Percentiles rank a stretch among this genome's conserved stretches.
Conservation (phyloP, 208 protist species). For the Leishmania guyanensis region DNA sequence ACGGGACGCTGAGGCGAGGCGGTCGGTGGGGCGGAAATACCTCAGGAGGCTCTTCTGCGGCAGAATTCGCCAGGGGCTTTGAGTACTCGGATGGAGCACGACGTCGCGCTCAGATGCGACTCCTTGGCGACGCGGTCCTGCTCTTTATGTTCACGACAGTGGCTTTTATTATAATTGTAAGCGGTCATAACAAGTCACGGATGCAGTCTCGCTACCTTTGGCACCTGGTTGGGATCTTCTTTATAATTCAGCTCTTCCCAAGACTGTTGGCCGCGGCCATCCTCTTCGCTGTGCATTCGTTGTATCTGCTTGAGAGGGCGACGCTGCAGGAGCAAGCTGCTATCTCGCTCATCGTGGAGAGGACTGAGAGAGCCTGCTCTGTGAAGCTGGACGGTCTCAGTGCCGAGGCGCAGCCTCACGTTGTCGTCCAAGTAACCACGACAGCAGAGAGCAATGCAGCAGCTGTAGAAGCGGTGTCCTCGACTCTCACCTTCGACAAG, state of each 20-base stretch:
- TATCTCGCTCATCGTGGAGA: slow-evolving; percentile 50
- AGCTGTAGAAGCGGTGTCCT: slow-evolving; percentile 12
- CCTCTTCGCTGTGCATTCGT: slow-evolving; percentile 68
- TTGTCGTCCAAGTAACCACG: slow-evolving; percentile 54
- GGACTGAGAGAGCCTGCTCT: slow-evolving; percentile 17
- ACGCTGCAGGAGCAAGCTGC: slow-evolving; percentile 57
- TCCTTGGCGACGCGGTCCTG: slow-evolving; percentile 59
- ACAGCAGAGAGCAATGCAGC: not conserved
- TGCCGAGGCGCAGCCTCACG: slow-evolving; percentile 24
- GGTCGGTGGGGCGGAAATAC: slow-evolving; percentile 1
- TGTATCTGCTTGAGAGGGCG: slow-evolving; percentile 46
- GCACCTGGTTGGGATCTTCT: slow-evolving; percentile 66
- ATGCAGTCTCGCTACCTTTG: slow-evolving; percentile 51
- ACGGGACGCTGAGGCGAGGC: slow-evolving; percentile 21
- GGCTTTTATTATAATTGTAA: slow-evolving; percentile 60
- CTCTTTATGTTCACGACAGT: slow-evolving; percentile 72
- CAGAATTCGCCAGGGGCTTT: slow-evolving; percentile 26
- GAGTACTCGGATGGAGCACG: slow-evolving; percentile 61
- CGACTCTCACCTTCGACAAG: slow-evolving; percentile 65
- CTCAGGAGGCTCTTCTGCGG: not conserved
- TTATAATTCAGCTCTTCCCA: slow-evolving; percentile 74
- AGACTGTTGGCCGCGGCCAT: slow-evolving; percentile 69
- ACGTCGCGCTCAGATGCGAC: slow-evolving; percentile 58
- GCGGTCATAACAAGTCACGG: slow-evolving; percentile 59
- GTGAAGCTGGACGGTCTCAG: slow-evolving; percentile 57